These are phyloP conservation scores for Penicillium sp. DNA, from an alignment of 2,329 filamentous ascomycete species.

Conservation along the genomic window DNA sequence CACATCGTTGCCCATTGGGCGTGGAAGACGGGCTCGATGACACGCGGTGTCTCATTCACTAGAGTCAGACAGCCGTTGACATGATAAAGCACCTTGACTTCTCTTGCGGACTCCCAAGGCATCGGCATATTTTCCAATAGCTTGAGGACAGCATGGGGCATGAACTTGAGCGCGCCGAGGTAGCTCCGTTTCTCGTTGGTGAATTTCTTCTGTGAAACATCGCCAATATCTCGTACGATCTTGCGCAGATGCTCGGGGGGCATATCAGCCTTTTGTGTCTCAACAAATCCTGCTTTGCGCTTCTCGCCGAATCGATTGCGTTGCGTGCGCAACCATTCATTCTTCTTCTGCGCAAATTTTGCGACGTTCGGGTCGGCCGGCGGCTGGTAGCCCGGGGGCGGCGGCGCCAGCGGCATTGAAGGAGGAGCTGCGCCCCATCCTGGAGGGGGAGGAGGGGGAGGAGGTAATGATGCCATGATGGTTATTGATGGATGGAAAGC, in stretches of 20 bases:
- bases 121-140: conserved; percentile 99
- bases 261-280: conserved; percentile 98
- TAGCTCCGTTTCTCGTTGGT: conserved; percentile 98
- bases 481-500: conserved; percentile 22
- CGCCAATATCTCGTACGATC: conserved; percentile 96
- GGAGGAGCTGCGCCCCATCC: conserved; percentile 60
- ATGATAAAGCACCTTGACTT: conserved; percentile 97
- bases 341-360: conserved; percentile 98
- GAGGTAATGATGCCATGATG: conserved; percentile 60
- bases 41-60: conserved; percentile 93
- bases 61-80: conserved; percentile 96
- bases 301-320: conserved; percentile 95
- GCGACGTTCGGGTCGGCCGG: conserved; percentile 78
- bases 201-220: conserved; percentile 99
- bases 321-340: conserved; percentile 92
- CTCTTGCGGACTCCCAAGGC: conserved; percentile 95
- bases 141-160: conserved; percentile 97
- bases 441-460: conserved; percentile 68
- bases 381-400: conserved; percentile 81
- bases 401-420: conserved; percentile 62
- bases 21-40: conserved; percentile 96
- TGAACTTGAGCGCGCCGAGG: conserved; percentile 94
- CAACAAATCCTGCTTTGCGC: conserved; percentile 91
- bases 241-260: conserved; percentile 97
- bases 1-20: conserved; percentile 99